Evolutionary conservation across 1,139 yeast species (phyloP), one percentile per base, ranked within the genome.

Genomic region (Suhomyces bokatorum): DNA sequence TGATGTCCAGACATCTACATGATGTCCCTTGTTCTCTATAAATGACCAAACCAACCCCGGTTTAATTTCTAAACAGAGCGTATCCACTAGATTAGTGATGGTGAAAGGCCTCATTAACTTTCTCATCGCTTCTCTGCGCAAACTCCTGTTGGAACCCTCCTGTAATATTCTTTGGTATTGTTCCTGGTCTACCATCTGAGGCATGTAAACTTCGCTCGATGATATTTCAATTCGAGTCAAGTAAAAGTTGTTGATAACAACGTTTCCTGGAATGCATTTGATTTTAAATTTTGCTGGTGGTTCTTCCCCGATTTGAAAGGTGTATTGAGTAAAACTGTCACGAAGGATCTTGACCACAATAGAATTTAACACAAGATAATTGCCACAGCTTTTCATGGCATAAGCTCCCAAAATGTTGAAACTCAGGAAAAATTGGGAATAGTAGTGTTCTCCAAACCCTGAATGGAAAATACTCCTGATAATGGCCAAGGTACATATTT

Each of bases 321-420:
- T 11, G 13, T 20, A 39, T 7, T 32, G 28, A 9, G 30, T 24
- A 16, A 62, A 48, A 36, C 59, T 59, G 16, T 59, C 57, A 26
- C 51, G 28, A 5, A 63, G 14, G 2, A 57, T 51, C 42, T 62
- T 60, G n/a, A 56, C 47, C 4, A 66, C 34, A 14, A 67, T 57
- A 0, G 64, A 45, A 53, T 55, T 45, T 6, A 64, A 36, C 13
- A 65, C 27, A 32, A 54, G 35, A 0, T 59, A 60, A 40, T 59
- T 62, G 0, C 71, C 71, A 41, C 52, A 57, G 6, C 56, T 52
- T 20, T 52, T 48, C 11, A 63, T 64, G 10, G 64, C 47, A 42
- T 67, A 67, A 5, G 68, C 45, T 30, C 70, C 49, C 10, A 65
- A 40, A 11, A 69, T 44, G 40, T 62, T 62, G 42, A 57, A 61